Evolutionary conservation across 305 asterid species (phyloP).

Genomic region (Coffea humblotiana): DNA sequence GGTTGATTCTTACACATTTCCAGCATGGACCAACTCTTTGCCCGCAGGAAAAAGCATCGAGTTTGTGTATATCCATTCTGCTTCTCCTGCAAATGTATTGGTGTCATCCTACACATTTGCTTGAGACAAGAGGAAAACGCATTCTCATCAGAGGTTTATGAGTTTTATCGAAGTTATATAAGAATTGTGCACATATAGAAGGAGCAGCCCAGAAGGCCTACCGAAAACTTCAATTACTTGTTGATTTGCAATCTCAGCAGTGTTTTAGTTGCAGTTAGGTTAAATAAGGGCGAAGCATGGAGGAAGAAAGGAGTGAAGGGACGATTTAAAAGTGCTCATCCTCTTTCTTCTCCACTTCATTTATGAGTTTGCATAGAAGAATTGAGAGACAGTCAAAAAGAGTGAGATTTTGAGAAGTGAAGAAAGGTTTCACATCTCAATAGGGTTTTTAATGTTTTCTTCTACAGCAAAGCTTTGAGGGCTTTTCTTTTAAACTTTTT

Average conservation of each 20-base stretch:
- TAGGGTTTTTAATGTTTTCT: constrained; percentile 15
- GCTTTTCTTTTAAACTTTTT: constrained; percentile 17
- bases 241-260: constrained; percentile 51
- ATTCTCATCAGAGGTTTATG: constrained; percentile 26
- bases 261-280: constrained; percentile 32
- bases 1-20: constrained; percentile 71
- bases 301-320: constrained; percentile 94
- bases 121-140: constrained; percentile 27
- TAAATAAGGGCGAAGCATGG: constrained; percentile 51
- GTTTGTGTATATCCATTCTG: constrained; percentile 89
- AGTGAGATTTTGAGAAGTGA: constrained; percentile 43
- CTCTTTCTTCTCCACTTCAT: constrained; percentile 77
- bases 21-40: constrained; percentile 76
- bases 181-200: constrained; percentile 69
- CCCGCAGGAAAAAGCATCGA: constrained; percentile 84
- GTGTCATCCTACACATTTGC: constrained; percentile 77
- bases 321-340: constrained; percentile 87
- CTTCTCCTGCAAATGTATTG: constrained; percentile 71
- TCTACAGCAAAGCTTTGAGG: constrained; percentile 18
- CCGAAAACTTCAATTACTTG: constrained; percentile 23
- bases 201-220: constrained; percentile 25
- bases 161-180: constrained; percentile 35
- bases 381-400: constrained; percentile 27
- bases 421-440: constrained; percentile 36
- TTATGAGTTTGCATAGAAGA: constrained; percentile 39